phyloP scores from a whole-genome alignment of 768 basidiomycete species.

The Podaxis sp. region DNA sequence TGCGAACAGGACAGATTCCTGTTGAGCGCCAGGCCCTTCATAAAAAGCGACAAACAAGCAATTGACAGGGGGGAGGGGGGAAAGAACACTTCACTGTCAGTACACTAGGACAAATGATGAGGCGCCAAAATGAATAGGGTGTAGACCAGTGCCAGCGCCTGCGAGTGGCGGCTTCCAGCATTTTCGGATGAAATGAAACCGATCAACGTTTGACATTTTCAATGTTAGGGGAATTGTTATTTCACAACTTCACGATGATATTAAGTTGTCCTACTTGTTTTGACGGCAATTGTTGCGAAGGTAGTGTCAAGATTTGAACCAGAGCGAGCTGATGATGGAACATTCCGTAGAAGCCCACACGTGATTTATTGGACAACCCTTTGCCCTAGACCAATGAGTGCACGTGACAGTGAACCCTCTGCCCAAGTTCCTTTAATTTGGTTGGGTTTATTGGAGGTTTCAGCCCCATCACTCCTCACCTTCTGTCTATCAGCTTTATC shows the following conservation, averaged over 20 bases:
- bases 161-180: neutral
- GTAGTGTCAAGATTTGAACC: neutral
- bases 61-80: neutral
- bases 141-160: neutral
- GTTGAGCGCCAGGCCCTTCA: neutral
- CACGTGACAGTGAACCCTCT: conserved; percentile 57
- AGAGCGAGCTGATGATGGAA: conserved; percentile 11
- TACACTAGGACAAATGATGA: neutral
- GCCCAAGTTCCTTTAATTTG: conserved; percentile 69
- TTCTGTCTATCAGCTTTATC: conserved; percentile 33
- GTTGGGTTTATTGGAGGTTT: conserved; percentile 44
- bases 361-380: conserved; percentile 33
- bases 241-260: neutral
- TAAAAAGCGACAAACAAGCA: neutral
- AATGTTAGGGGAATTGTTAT: neutral
- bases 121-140: neutral
- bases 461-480: conserved; percentile 42
- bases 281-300: neutral
- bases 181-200: neutral
- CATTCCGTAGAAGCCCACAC: conserved; percentile 20
- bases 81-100: neutral
- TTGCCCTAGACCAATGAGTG: conserved; percentile 33
- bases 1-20: conserved; percentile 1
- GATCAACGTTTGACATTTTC: neutral
- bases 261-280: neutral